Percentiles rank a stretch among this genome's conserved stretches.
These are phyloP conservation scores for Tylopilus sp. DNA, from an alignment of 1,284 basidiomycete species.

Conservation along the genomic window DNA sequence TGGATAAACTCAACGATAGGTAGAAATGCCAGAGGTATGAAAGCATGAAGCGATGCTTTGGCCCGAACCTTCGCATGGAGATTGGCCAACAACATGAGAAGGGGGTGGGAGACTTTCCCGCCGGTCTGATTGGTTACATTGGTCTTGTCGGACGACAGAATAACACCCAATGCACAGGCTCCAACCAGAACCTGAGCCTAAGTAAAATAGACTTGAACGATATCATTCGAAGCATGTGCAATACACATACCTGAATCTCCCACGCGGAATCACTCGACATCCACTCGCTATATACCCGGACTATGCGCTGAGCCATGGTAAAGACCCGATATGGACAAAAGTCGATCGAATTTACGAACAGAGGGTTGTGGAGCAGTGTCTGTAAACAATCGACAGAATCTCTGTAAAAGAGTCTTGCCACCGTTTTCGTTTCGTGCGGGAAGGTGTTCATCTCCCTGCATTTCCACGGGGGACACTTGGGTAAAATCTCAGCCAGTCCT, in stretches of 20 bases:
- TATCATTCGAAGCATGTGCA: too few relatives aligned
- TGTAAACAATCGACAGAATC: conserved; percentile 6
- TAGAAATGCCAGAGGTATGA: conserved; percentile 41
- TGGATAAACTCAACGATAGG: conserved; percentile 20
- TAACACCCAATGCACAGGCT: conserved; percentile 19
- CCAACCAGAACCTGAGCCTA: too few relatives aligned
- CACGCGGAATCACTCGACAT: conserved; percentile 13
- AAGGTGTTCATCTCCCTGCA: neutral
- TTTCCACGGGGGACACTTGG: conserved; percentile 3
- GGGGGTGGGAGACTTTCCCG: too few relatives aligned
- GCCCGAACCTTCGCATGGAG: conserved; percentile 39
- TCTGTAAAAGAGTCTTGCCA: conserved; percentile 1
- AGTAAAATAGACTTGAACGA: too few relatives aligned
- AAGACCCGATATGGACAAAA: conserved; percentile 1
- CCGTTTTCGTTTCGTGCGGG: neutral
- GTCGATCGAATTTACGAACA: neutral
- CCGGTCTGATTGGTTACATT: conserved; percentile 32
- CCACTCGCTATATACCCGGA: conserved; percentile 10
- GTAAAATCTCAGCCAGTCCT: neutral
- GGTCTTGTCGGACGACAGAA: conserved; percentile 42
- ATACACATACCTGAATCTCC: conserved; percentile 13
- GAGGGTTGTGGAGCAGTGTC: neutral
- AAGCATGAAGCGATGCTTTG: conserved; percentile 41
- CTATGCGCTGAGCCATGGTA: conserved; percentile 1
- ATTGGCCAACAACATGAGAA: conserved; percentile 45